Base-by-base conservation (phyloP, 306 rosid genomes). In the Lathyrus oleraceus region DNA sequence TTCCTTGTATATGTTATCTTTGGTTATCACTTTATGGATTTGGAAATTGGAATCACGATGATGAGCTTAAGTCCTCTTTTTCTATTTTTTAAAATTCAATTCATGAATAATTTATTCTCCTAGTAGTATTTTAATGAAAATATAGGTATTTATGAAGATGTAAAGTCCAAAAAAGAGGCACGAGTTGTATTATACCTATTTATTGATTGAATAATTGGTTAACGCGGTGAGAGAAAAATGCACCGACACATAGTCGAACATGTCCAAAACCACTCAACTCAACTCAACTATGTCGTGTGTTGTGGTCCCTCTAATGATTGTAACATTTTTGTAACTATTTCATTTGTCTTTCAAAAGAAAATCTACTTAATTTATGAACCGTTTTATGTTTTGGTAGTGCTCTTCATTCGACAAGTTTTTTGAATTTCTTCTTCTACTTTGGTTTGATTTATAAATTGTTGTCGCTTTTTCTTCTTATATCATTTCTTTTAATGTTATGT, bases 151-250 rank as follows among this genome's bases (percentile, higher is more conserved):
- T 66, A 3, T 49, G 9, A 51, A 6, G 73, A 57, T 75, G 84
- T 80, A 70, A 69, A 69, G 79, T 69, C 44, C 23, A 10, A 11
- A 25, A 78, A 72, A 72, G 82, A 16, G 78, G 73, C 76, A 74
- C 49, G 73, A 63, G 73, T 62, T 79, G 42, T 36, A 36, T 67
- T 30, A 32, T 32, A 58, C 8, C 9, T 10, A 58, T 28, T 58
- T 54, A 57, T 57, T 23, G 5, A 56, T 57, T 57, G 28, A 57
- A 10, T 17, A 48, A 69, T 44, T 70, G 58, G n/a, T 1, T 70
- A 44, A 80, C 80, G 84, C 84, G 80, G 84, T 80, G 77, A 75
- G 80, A 68, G 82, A 58, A 4, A 39, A 4, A 39, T 23, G 57
- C 83, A 79, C 83, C 83, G 83, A 80, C 80, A 75, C 70, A 70